A percentile compares a stretch with the other conserved stretches of the same genome.
Conservation (phyloP, 2,329 filamentous ascomycete species). For the Fusarium continuum region DNA sequence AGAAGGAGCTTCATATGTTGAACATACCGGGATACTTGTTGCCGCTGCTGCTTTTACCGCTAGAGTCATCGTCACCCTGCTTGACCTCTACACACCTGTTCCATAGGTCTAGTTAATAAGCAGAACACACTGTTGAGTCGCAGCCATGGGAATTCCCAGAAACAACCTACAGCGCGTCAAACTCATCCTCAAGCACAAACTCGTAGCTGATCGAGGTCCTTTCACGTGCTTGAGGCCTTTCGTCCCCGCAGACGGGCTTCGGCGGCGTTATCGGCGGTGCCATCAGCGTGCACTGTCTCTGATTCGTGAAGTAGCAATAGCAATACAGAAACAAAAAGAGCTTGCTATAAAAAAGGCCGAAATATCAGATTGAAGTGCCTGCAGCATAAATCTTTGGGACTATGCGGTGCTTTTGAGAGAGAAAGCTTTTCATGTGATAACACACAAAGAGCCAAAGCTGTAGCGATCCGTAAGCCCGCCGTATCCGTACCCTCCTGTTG, state of each 20-base stretch:
- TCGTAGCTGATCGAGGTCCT: slow-evolving; percentile 41
- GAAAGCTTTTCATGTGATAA: slow-evolving; percentile 24
- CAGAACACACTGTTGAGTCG: no score
- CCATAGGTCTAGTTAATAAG: slow-evolving; percentile 2
- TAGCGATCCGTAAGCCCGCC: slow-evolving; percentile 2
- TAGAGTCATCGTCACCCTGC: slow-evolving; percentile 26
- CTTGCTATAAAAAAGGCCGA: not conserved
- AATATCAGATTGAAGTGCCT: not conserved
- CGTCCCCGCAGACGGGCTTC: slow-evolving; percentile 31
- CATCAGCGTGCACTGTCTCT: slow-evolving; percentile 14
- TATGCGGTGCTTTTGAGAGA: slow-evolving; percentile 12
- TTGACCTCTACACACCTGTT: slow-evolving; percentile 53
- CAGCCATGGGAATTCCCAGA: no score
- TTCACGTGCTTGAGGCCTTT: slow-evolving; percentile 32
- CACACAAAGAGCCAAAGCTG: slow-evolving; percentile 5
- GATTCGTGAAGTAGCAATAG: no score
- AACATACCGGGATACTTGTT: slow-evolving; percentile 52
- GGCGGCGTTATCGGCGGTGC: slow-evolving; percentile 30
- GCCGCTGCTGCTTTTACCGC: slow-evolving; percentile 31
- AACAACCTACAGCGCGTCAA: slow-evolving; percentile 62
- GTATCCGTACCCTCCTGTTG: not conserved
- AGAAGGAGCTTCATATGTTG: not conserved
- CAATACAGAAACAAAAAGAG: not conserved
- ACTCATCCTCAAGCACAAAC: slow-evolving; percentile 60
- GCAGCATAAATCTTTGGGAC: not conserved